These are phyloP conservation scores for Alternaria angustiovoidea DNA, from an alignment of 2,329 filamentous ascomycete genomes.

Conservation along the genomic window DNA sequence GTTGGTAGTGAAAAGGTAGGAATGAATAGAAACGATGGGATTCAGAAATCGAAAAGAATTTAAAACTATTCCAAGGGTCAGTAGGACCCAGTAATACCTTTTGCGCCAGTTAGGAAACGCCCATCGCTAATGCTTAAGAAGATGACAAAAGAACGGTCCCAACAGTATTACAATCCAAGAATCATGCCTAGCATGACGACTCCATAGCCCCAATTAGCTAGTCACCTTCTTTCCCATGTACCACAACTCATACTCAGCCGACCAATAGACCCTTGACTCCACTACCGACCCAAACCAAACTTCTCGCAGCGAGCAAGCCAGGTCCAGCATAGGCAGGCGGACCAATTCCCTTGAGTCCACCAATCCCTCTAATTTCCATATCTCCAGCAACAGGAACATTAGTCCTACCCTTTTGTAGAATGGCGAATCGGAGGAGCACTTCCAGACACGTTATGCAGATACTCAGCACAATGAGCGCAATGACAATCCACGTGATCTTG, in stretches of 20 bases:
- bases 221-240: background rate
- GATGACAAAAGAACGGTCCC: background rate
- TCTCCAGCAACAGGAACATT: slow-evolving; percentile 11
- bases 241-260: background rate
- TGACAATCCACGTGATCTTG: slow-evolving; percentile 96
- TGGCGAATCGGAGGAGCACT: slow-evolving; percentile 79
- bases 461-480: slow-evolving; percentile 87
- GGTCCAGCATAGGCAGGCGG: slow-evolving; percentile 37
- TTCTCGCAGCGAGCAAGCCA: slow-evolving; percentile 35
- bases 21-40: background rate
- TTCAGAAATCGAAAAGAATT: background rate
- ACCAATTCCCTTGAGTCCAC: slow-evolving; percentile 19
- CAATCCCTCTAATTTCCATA: background rate
- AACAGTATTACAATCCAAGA: background rate
- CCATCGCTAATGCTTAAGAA: background rate
- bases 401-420: slow-evolving; percentile 41
- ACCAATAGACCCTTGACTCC: slow-evolving; percentile 28
- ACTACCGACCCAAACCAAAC: slow-evolving; percentile 34
- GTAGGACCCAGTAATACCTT: background rate
- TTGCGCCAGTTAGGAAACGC: background rate
- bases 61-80: background rate
- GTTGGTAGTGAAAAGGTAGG: background rate
- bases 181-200: background rate
- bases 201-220: background rate
- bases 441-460: slow-evolving; percentile 92